Evolutionary conservation across 2,329 filamentous ascomycete species (phyloP).

Genomic region (Metarhizium humberi): DNA sequence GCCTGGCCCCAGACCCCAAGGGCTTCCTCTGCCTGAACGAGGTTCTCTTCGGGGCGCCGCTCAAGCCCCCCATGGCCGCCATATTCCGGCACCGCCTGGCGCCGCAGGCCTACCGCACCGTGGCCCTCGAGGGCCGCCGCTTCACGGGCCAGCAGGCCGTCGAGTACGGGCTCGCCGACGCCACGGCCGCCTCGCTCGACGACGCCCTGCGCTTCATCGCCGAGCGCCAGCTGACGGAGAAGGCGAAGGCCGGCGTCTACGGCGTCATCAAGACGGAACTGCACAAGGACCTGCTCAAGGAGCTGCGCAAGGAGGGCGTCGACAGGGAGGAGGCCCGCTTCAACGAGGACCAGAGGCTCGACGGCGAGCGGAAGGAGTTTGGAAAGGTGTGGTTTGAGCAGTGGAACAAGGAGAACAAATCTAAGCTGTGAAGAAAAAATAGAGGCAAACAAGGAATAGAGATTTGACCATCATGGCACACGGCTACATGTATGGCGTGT

Average conservation of each 20-base stretch:
- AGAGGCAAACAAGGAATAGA: no score
- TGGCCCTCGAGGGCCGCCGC: constrained; percentile 66
- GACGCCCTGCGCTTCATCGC: constrained; percentile 52
- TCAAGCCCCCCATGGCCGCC: constrained; percentile 62
- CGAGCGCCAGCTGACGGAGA: constrained; percentile 49
- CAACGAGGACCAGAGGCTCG: constrained; percentile 28
- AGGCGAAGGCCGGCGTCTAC: constrained; percentile 58
- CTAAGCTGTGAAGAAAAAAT: constrained; percentile 23
- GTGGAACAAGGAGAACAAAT: constrained; percentile 32
- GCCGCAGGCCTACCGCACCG: constrained; percentile 44
- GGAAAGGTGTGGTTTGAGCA: constrained; percentile 38
- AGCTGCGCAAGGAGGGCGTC: constrained; percentile 43
- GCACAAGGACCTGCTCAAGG: constrained; percentile 55
- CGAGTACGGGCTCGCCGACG: constrained; percentile 59
- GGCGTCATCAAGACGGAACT: constrained; percentile 66
- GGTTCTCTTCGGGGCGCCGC: constrained; percentile 67
- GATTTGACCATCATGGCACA: neutral
- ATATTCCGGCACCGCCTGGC: constrained; percentile 65
- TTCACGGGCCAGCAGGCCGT: constrained; percentile 56
- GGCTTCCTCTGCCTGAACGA: constrained; percentile 79
- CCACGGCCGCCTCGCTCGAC: constrained; percentile 43
- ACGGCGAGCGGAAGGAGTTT: constrained; percentile 32
- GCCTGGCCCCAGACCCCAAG: constrained; percentile 59
- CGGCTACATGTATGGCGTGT: no score
- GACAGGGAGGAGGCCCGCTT: constrained; percentile 41